Percentiles rank a stretch among this genome's conserved stretches.
These are phyloP conservation scores for Alternaria sp. DNA, from an alignment of 2,329 filamentous ascomycete species.

Conservation along the genomic window DNA sequence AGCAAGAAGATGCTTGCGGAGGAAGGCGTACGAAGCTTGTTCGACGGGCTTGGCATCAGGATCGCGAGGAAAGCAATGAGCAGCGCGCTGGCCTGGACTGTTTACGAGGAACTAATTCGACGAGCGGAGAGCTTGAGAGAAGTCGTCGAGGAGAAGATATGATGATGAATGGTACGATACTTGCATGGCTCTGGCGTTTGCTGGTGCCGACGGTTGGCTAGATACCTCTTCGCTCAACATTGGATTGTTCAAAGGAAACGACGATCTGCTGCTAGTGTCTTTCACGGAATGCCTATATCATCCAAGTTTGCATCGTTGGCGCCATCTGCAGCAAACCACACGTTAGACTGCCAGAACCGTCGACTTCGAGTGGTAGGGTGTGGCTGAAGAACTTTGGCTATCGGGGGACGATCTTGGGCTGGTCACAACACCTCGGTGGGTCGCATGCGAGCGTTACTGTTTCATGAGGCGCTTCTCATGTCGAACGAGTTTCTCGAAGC, in stretches of 20 bases:
- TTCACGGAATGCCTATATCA: background rate
- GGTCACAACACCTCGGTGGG: slow-evolving; percentile 23
- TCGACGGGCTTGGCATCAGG: slow-evolving; percentile 83
- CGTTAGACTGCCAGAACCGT: background rate
- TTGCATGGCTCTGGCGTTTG: slow-evolving; percentile 16
- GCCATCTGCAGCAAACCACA: background rate
- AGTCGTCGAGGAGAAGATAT: slow-evolving; percentile 39
- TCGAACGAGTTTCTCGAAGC: slow-evolving; percentile 12
- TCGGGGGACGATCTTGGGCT: slow-evolving; percentile 8
- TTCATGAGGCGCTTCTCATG: slow-evolving; percentile 32
- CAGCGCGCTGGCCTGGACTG: slow-evolving; percentile 94
- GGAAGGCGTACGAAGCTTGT: slow-evolving; percentile 81
- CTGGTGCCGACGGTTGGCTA: slow-evolving; percentile 3
- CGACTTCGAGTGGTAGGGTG: slow-evolving; percentile 10
- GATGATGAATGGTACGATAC: slow-evolving; percentile 21
- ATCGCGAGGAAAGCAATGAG: slow-evolving; percentile 93
- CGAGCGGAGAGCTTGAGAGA: slow-evolving; percentile 65
- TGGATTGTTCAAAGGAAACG: slow-evolving; percentile 3
- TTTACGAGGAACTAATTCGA: slow-evolving; percentile 92
- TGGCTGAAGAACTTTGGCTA: slow-evolving; percentile 15
- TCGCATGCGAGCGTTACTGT: slow-evolving; percentile 24
- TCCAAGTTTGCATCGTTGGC: background rate
- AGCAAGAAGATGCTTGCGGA: slow-evolving; percentile 79
- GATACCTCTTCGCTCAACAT: slow-evolving; percentile 21
- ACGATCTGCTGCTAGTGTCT: background rate